These are phyloP conservation scores for Penicillium riverlandense DNA, from an alignment of 495 filamentous ascomycete species.

Conservation along the genomic window DNA sequence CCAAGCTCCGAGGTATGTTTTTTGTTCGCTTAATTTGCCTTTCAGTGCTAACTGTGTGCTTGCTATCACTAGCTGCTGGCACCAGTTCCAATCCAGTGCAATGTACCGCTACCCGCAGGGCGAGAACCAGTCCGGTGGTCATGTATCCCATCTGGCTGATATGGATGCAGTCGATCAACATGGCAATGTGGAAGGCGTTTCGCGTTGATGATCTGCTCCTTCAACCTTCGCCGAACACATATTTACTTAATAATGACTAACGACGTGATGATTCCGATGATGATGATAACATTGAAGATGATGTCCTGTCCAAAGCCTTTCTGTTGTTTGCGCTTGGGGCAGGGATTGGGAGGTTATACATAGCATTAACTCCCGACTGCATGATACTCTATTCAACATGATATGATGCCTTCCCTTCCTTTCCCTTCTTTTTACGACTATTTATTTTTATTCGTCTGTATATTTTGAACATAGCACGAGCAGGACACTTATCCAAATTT, in stretches of 20 bases:
- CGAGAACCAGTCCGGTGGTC: conserved; percentile 17
- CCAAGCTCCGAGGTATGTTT: conserved; percentile 55
- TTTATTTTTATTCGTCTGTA: no score
- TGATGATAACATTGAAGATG: no score
- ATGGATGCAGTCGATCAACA: conserved; percentile 16
- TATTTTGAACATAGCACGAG: no score
- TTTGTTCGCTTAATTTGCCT: background rate
- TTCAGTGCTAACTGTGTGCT: conserved; percentile 1
- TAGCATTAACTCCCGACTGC: no score
- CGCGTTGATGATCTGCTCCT: background rate
- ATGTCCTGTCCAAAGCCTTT: no score
- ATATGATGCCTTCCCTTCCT: no score
- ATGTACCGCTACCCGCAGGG: conserved; percentile 33
- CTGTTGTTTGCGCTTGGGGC: no score
- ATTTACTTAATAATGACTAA: conserved; percentile 5
- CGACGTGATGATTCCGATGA: conserved; percentile 3
- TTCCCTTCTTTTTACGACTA: no score
- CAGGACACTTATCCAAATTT: no score
- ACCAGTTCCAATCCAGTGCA: conserved; percentile 55
- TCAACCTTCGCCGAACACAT: no score
- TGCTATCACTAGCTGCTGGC: conserved; percentile 51
- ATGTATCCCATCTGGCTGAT: conserved; percentile 10
- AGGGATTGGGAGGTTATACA: no score
- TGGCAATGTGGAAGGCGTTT: conserved; percentile 5
- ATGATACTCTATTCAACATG: no score